Evolutionary conservation across 352 stramenopile species (phyloP).

Genomic region (Phytopythium aichiense): DNA sequence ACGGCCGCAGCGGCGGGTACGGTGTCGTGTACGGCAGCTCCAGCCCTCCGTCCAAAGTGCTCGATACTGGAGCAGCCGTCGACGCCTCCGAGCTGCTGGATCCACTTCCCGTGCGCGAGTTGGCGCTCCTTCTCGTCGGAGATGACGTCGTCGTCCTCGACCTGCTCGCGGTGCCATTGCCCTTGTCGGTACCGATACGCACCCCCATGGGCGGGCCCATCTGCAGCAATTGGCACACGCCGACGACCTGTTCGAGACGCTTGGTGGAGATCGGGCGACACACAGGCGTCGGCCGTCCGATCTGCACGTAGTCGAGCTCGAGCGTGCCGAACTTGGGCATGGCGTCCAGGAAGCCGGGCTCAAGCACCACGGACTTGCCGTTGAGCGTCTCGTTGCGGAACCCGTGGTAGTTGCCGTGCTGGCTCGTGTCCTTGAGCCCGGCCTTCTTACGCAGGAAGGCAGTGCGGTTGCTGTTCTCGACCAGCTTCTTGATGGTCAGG

Average conservation of each 20-base stretch:
- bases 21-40: constrained; percentile 7
- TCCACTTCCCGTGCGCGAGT: not conserved
- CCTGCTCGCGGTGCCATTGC: not conserved
- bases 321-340: constrained; percentile 68
- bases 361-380: constrained; percentile 48
- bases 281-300: constrained; percentile 24
- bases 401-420: constrained; percentile 70
- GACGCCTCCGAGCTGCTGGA: not conserved
- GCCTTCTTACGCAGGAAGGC: constrained; percentile 66
- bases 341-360: constrained; percentile 54
- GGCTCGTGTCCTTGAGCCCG: constrained; percentile 63
- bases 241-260: constrained; percentile 62
- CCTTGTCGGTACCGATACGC: constrained; percentile 3
- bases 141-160: constrained; percentile 3
- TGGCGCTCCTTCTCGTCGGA: not conserved
- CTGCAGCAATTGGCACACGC: constrained; percentile 46
- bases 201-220: constrained; percentile 38
- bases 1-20: constrained; percentile 37
- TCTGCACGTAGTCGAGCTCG: constrained; percentile 75
- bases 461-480: constrained; percentile 77
- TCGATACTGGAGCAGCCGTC: not conserved
- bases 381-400: constrained; percentile 78
- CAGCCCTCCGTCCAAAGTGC: not conserved
- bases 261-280: constrained; percentile 46
- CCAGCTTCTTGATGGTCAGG: constrained; percentile 61